Base-by-base conservation (phyloP, 768 basidiomycete genomes). In the Kwoniella bestiolae region DNA sequence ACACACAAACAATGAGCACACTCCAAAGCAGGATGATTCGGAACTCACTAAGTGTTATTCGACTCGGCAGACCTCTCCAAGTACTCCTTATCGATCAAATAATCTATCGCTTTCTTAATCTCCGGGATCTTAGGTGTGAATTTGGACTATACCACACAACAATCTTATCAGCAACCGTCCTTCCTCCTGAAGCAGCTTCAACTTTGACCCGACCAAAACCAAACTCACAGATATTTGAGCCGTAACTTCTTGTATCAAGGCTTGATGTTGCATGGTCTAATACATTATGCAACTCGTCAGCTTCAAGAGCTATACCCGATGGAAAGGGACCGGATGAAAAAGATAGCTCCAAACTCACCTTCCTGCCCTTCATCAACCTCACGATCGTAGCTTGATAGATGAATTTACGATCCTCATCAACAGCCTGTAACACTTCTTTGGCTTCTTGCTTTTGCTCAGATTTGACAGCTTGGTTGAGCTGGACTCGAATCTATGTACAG, bases 21-120 rank as follows among this genome's bases (percentile, higher is more conserved):
- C 44, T 31, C 9, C n/a, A 29, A 51, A 4, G 25, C 2, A 8
- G 11, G 32, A 35, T 56, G 26, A 28, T 41, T 41, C 12, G 29
- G 21, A 21, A 67, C 68, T 67, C 46, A 73, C 75, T 91, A 92
- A 35, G 90, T 90, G 82, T 95, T 93, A 77, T 90, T 89, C n/a
- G 89, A 88, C 11, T 89, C 91, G 23, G 93, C 92, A 14, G 92
- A 90, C 31, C 95, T 89, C 78, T 98, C 94, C 72, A 99, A 90
- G 80, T 97, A 99, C 80, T 99, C 95, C 83, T 95, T 95, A 83
- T 97, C 95, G 52, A 97, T 84, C 21, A 98, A 83, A 14, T 88
- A 88, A 77, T 95, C 93, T 65, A 97, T 95, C 3, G 92, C 91
- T 88, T 95, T 94, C 83, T 98, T 98, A 83, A 98, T 94, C 78